These are phyloP conservation scores for Diaporthe sp. DNA, from an alignment of 2,329 filamentous ascomycete genomes.

Conservation along the genomic window DNA sequence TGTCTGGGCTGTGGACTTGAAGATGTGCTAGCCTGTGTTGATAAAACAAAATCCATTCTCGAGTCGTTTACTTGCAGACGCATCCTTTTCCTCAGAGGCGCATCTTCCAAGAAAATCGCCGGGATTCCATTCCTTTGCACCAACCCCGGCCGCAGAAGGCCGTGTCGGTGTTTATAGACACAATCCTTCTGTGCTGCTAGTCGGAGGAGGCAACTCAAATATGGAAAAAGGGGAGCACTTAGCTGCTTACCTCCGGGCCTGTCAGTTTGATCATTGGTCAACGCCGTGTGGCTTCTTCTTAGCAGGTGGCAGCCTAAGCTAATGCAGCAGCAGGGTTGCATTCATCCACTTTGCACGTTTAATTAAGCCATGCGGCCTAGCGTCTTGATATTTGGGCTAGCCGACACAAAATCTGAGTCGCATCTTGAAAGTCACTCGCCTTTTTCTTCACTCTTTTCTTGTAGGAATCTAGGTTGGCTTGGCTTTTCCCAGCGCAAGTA, in stretches of 20 bases:
- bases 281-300: background rate
- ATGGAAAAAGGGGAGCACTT: background rate
- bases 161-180: background rate
- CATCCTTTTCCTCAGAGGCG: too few species aligned
- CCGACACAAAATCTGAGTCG: background rate
- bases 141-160: background rate
- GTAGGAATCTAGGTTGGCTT: background rate
- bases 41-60: too few species aligned
- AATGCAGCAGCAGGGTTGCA: background rate
- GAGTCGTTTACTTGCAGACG: too few species aligned
- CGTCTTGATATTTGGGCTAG: background rate
- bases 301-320: conserved; percentile 9
- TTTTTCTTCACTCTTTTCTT: background rate
- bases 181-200: background rate
- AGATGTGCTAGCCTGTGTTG: too few species aligned
- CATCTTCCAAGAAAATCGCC: too few species aligned
- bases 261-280: background rate
- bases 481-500: background rate
- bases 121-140: too few species aligned
- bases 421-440: background rate
- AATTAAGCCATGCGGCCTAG: conserved; percentile 3
- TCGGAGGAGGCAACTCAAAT: background rate
- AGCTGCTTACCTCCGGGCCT: background rate
- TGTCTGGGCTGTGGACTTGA: too few species aligned
- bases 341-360: background rate